phyloP scores from a whole-genome alignment of 2,329 filamentous ascomycete genomes.

The Fusarium temperatum region DNA sequence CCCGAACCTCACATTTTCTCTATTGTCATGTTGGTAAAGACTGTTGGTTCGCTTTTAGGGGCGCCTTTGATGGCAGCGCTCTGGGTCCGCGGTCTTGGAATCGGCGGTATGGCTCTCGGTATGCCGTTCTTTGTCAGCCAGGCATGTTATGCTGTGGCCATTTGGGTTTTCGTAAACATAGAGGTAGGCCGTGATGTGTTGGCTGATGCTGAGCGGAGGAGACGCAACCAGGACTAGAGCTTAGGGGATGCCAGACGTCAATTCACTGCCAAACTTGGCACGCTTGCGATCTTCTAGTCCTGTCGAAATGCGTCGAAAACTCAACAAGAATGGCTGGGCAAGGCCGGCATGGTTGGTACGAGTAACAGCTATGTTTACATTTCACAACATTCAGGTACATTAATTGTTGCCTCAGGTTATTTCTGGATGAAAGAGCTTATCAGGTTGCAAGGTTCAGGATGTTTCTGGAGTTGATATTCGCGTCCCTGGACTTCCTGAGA shows the following conservation, averaged over 20 bases:
- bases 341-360: neutral
- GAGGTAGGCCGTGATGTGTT: neutral
- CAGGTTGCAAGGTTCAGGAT: neutral
- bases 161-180: slow-evolving; percentile 11
- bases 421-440: neutral
- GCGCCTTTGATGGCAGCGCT: slow-evolving; percentile 57
- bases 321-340: too few relatives aligned
- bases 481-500: neutral
- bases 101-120: slow-evolving; percentile 43
- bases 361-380: neutral
- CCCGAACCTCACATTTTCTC: slow-evolving; percentile 56
- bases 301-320: neutral
- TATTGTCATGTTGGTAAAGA: slow-evolving; percentile 62
- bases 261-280: rapidly evolving
- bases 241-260: too few relatives aligned
- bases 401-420: neutral
- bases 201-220: neutral
- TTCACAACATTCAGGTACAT: neutral
- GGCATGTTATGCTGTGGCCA: slow-evolving; percentile 33
- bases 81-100: slow-evolving; percentile 56
- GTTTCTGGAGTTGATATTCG: neutral
- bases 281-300: too few relatives aligned
- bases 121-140: slow-evolving; percentile 41
- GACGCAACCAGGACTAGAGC: neutral
- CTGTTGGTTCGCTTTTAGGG: slow-evolving; percentile 57